phyloP scores from a whole-genome alignment of 805 yeast species.

The Blastobotrys parvus region DNA sequence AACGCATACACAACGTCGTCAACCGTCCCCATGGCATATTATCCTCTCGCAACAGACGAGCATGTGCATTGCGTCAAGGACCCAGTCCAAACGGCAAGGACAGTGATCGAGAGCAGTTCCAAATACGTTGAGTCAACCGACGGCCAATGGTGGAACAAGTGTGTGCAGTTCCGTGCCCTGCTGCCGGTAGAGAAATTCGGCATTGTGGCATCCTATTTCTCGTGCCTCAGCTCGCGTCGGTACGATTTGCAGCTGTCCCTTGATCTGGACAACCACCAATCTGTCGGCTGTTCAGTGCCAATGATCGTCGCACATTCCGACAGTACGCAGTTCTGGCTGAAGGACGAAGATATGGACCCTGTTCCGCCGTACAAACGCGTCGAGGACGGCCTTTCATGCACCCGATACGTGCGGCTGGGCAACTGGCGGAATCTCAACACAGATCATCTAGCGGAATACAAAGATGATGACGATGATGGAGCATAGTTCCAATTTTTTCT shows the following conservation, averaged over 20 bases:
- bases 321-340: neutral
- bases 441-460: too few species aligned
- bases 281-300: neutral
- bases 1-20: slow-evolving; percentile 9
- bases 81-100: slow-evolving; percentile 2
- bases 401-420: too few species aligned
- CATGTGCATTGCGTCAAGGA: slow-evolving; percentile 6
- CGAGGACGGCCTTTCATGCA: too few species aligned
- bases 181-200: slow-evolving; percentile 6
- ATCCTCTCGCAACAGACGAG: slow-evolving; percentile 3
- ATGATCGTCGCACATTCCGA: neutral
- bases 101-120: neutral
- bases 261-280: neutral
- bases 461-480: too few species aligned
- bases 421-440: too few species aligned
- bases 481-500: too few species aligned
- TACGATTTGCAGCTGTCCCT: slow-evolving; percentile 8
- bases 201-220: slow-evolving; percentile 10
- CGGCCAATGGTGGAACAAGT: neutral
- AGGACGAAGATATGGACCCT: neutral
- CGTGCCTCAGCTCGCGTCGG: slow-evolving; percentile 13
- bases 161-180: slow-evolving; percentile 5
- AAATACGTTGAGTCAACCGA: neutral
- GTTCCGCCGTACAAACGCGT: neutral
- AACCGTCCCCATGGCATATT: neutral